Percentiles rank a stretch among this genome's conserved stretches.
Evolutionary conservation across 805 yeast species (phyloP).

Genomic region (Clavispora fructus): DNA sequence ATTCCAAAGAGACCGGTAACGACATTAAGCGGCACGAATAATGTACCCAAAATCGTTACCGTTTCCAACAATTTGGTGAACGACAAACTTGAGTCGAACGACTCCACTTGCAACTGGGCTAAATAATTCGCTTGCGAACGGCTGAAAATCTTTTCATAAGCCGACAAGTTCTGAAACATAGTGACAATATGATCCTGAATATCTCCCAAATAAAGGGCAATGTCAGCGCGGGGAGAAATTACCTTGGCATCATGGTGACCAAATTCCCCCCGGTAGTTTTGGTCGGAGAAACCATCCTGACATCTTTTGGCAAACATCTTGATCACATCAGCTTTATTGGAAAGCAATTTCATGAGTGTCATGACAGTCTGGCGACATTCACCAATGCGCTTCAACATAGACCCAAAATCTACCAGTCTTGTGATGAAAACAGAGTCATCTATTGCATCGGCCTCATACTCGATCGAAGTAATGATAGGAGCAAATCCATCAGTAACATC

Average conservation of each 20-base stretch:
- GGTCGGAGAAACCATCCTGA: neutral
- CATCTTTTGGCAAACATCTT: constrained; percentile 1
- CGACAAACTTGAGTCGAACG: neutral
- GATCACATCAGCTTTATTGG: constrained; percentile 3
- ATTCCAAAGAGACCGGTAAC: constrained; percentile 1
- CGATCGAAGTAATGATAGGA: constrained; percentile 1
- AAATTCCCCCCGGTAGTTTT: too few relatives aligned
- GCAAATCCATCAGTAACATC: constrained; percentile 2
- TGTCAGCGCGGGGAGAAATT: neutral
- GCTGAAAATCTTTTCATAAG: constrained; percentile 1
- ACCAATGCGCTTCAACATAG: constrained; percentile 1
- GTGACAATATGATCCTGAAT: constrained; percentile 3
- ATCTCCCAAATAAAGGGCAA: constrained; percentile 3
- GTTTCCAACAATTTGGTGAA: neutral
- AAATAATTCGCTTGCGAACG: constrained; percentile 1
- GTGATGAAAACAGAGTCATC: neutral
- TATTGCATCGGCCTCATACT: constrained; percentile 1
- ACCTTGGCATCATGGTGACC: neutral
- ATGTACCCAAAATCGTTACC: neutral
- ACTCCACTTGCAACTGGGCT: constrained; percentile 3
- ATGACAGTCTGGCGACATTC: neutral
- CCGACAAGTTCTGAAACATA: constrained; percentile 1
- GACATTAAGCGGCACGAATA: neutral
- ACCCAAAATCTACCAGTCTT: neutral
- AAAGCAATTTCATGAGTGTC: constrained; percentile 1